These are phyloP conservation scores for Fusarium caatingaense DNA, from an alignment of 2,329 filamentous ascomycete genomes.

Conservation along the genomic window DNA sequence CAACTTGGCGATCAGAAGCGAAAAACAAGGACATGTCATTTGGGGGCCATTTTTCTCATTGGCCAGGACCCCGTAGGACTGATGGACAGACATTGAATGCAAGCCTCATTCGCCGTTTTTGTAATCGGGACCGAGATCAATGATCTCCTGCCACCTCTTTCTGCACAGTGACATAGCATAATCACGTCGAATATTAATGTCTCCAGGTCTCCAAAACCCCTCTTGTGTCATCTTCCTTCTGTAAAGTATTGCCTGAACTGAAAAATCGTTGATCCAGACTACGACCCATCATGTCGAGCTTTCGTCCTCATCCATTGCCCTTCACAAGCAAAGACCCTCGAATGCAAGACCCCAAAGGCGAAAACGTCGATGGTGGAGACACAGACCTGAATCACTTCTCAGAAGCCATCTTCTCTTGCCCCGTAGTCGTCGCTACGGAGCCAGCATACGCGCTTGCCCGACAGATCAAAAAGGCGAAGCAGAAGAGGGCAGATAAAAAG, in stretches of 20 bases:
- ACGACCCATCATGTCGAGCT: not conserved
- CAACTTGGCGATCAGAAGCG: not conserved
- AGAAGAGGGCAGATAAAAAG: not conserved
- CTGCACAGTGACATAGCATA: conserved; percentile 2
- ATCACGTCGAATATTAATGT: not conserved
- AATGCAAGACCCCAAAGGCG: conserved; percentile 6
- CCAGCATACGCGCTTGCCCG: conserved; percentile 2
- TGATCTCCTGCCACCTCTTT: not conserved
- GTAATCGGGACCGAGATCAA: not conserved
- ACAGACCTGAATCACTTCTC: not conserved
- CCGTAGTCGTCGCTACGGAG: not conserved
- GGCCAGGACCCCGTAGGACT: not conserved
- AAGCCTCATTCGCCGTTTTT: not conserved
- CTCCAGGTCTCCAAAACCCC: not conserved
- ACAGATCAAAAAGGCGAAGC: not conserved
- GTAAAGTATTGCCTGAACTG: not conserved
- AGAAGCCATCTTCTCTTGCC: not conserved
- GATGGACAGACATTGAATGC: not conserved
- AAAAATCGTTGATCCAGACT: not conserved
- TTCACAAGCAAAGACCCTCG: conserved; percentile 14
- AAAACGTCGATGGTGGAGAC: not conserved
- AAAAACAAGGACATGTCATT: not conserved
- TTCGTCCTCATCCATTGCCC: conserved; percentile 7
- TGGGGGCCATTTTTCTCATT: not conserved
- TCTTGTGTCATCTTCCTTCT: not conserved